These are phyloP conservation scores for Rosa hybrid DNA, from an alignment of 331 rosid species.

Conservation along the genomic window DNA sequence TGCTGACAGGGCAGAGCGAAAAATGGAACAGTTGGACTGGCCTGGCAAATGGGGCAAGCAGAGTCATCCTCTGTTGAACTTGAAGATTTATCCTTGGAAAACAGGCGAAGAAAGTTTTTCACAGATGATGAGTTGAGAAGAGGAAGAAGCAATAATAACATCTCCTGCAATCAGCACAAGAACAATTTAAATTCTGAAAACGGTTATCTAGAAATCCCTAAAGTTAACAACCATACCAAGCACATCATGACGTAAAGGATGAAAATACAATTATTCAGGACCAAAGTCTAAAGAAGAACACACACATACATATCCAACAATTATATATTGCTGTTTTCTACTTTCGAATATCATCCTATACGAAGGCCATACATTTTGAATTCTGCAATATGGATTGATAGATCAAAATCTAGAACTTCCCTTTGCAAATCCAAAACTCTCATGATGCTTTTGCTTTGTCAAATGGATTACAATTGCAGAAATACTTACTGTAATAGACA, in stretches of 20 bases:
- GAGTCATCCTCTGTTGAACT: constrained; percentile 64
- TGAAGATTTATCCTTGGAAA: constrained; percentile 88
- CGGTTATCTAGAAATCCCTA: not conserved
- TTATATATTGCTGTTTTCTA: not conserved
- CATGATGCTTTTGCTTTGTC: not conserved
- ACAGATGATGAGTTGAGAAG: constrained; percentile 88
- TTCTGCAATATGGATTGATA: not conserved
- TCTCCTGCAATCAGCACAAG: constrained; percentile 71
- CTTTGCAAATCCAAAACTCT: not conserved
- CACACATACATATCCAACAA: not conserved
- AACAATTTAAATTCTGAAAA: not conserved
- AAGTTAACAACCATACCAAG: not conserved
- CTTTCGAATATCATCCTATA: not conserved
- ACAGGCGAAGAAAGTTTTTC: constrained; percentile 77
- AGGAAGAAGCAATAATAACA: constrained; percentile 95
- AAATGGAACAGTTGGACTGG: constrained; percentile 82
- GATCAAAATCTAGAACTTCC: not conserved
- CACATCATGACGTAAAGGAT: not conserved
- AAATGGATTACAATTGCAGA: not conserved
- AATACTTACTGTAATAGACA: not conserved
- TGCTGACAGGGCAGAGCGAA: constrained; percentile 95
- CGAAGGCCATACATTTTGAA: not conserved
- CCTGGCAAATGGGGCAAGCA: constrained; percentile 79
- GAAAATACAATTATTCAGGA: not conserved
- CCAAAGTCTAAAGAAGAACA: not conserved